Evolutionary conservation across 1,284 basidiomycete genomes (phyloP).

Genomic region (Neolentinus lepideus): DNA sequence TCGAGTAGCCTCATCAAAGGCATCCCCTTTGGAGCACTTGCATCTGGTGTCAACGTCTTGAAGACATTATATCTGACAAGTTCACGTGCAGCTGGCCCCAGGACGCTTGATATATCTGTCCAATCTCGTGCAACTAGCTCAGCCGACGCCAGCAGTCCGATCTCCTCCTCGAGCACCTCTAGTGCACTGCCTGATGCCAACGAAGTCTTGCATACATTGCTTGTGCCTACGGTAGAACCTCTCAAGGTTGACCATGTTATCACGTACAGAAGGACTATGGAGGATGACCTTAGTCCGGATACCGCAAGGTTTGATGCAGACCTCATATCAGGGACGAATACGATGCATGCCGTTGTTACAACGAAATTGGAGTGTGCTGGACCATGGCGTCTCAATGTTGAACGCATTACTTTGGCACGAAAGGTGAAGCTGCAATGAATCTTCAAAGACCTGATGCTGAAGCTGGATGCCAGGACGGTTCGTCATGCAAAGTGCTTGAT

Average conservation of each 20-base stretch:
- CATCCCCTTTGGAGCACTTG: constrained; percentile 53
- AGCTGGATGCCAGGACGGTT: constrained; percentile 33
- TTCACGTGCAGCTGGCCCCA: constrained; percentile 54
- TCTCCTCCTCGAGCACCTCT: constrained; percentile 11
- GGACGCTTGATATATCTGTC: constrained; percentile 69
- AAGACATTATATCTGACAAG: constrained; percentile 58
- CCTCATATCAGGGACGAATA: constrained; percentile 43
- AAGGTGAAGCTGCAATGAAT: constrained; percentile 31
- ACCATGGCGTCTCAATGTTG: constrained; percentile 47
- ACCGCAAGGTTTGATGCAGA: constrained; percentile 47
- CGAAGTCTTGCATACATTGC: constrained; percentile 58
- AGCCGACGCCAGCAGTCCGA: constrained; percentile 13
- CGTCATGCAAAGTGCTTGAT: constrained; percentile 36
- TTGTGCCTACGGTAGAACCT: constrained; percentile 50
- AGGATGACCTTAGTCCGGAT: constrained; percentile 34
- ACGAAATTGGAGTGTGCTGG: constrained; percentile 44
- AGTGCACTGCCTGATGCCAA: constrained; percentile 31
- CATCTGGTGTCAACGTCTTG: constrained; percentile 42
- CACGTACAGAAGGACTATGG: constrained; percentile 36
- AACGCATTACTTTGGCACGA: constrained; percentile 37
- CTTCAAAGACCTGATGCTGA: neutral
- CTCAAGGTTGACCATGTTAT: constrained; percentile 44
- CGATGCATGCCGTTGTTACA: constrained; percentile 49
- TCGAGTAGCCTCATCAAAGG: constrained; percentile 72
- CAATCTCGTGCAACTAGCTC: constrained; percentile 39